Base-by-base conservation (phyloP, 2,329 filamentous ascomycete species). In the Diaporthe nobilis region DNA sequence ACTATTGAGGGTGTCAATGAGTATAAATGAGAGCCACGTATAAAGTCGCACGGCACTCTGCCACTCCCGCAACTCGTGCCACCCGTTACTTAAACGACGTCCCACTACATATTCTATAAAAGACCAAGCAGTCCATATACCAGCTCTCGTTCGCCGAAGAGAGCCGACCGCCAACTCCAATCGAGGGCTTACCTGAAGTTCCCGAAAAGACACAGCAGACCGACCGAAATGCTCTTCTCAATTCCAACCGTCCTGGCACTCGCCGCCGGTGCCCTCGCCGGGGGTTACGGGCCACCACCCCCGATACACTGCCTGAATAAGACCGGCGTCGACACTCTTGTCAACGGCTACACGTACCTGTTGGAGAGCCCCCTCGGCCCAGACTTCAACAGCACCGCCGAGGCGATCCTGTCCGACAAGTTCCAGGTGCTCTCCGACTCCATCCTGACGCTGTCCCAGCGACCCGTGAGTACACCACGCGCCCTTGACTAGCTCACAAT, bases 331-430 rank as follows among this genome's bases (percentile, higher is more conserved):
- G 25, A 28, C 7, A 42, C 39, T 22, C 65, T 77, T 8, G 76
- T 77, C 55, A 17, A 70, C 4, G 76, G 76, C 9, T 77, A 77
- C 42, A 73, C 73, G 1, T 77, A 77, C 51, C 76, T 77, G 17
- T 53, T 77, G 39, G 73, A 77, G 63, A 20, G 55, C 15, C 76
- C 76, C 1, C 68, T 73, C 3, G 76, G 76, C 1, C 39, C 76
- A 7, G 57, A 68, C 42, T 77, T 77, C 47, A 77, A 77, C 63
- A 60, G 61, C 49, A 77, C 76, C 15, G 73, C 76, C 22, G 37
- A 75, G n/a, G 44, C 57, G 5, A 77, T 77, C 22, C 28, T 77
- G 34, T 73, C 76, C 25, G 57, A 73, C 57, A 34, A 49, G 34
- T 58, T 42, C 25, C 71, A 71, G 28, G 73, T 77, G 20, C 47